Percentiles rank a stretch among this genome's conserved stretches.
These are phyloP conservation scores for Halophytophthora polymorphica DNA, from an alignment of 352 stramenopile species.

Conservation along the genomic window DNA sequence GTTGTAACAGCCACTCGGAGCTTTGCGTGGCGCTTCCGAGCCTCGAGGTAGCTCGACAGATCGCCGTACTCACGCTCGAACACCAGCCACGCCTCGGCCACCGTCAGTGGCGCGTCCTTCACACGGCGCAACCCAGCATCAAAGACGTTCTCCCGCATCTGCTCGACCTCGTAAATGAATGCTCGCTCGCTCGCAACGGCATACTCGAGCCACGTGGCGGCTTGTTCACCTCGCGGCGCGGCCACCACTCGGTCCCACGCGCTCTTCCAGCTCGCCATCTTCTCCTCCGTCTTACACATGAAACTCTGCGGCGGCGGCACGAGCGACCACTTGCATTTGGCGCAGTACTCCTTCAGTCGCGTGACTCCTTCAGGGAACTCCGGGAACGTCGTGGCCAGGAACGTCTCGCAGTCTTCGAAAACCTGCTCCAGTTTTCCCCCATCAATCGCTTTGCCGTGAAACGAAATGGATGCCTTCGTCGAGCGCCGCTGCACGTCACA, in stretches of 20 bases:
- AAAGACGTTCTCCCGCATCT: slow-evolving; percentile 41
- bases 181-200: slow-evolving; percentile 36
- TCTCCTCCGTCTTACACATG: slow-evolving; percentile 1
- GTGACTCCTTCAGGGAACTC: slow-evolving; percentile 28
- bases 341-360: slow-evolving; percentile 43
- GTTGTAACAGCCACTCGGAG: slow-evolving; percentile 6
- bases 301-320: slow-evolving; percentile 6
- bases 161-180: slow-evolving; percentile 12
- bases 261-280: slow-evolving; percentile 24
- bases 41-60: slow-evolving; percentile 29
- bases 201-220: slow-evolving; percentile 43
- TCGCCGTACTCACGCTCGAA: slow-evolving; percentile 57
- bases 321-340: slow-evolving; percentile 39
- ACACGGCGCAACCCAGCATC: slow-evolving; percentile 30
- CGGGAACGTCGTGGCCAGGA: slow-evolving; percentile 33
- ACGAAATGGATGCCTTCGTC: slow-evolving; percentile 3
- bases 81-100: slow-evolving; percentile 42
- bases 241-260: slow-evolving; percentile 31
- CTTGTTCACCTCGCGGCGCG: slow-evolving; percentile 17
- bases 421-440: slow-evolving; percentile 24
- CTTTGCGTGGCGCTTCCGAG: slow-evolving; percentile 27
- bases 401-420: slow-evolving; percentile 31
- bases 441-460: slow-evolving; percentile 9
- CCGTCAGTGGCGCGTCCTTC: slow-evolving; percentile 23
- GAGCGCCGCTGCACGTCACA: slow-evolving; percentile 40